phyloP scores from a whole-genome alignment of 495 filamentous ascomycete species.

The Trichoderma gamsii region DNA sequence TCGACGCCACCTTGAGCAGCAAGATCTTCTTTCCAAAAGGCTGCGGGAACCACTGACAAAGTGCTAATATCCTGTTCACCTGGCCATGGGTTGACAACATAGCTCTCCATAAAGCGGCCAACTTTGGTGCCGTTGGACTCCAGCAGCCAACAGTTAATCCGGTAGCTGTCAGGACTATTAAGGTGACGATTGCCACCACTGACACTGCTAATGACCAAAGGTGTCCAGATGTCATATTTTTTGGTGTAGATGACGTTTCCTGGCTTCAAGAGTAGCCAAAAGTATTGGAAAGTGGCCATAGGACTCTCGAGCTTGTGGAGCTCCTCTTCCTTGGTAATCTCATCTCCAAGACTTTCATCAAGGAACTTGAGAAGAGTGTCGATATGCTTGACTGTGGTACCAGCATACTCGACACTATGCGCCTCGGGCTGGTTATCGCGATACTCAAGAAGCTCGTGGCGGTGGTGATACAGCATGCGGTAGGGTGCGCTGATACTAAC shows the following conservation, averaged over 20 bases:
- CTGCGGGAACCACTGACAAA: constrained; percentile 31
- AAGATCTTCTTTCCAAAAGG: constrained; percentile 25
- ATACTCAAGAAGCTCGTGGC: constrained; percentile 28
- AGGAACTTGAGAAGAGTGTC: constrained; percentile 35
- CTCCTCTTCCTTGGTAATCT: constrained; percentile 28
- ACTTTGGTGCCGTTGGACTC: constrained; percentile 24
- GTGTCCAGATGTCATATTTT: constrained; percentile 25
- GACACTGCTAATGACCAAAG: constrained; percentile 29
- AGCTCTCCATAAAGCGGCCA: constrained; percentile 27
- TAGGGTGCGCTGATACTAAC: constrained; percentile 31
- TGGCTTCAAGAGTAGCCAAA: constrained; percentile 34
- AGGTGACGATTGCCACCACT: background rate
- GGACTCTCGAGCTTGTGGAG: constrained; percentile 24
- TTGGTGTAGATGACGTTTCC: constrained; percentile 33
- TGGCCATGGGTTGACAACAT: constrained; percentile 25
- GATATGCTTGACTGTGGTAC: constrained; percentile 32
- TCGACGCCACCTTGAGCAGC: constrained; percentile 17
- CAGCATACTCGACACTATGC: constrained; percentile 29
- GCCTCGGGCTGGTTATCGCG: constrained; percentile 27
- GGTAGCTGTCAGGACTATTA: constrained; percentile 17
- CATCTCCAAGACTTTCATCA: constrained; percentile 22
- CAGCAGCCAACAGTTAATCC: constrained; percentile 32
- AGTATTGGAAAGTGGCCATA: constrained; percentile 31
- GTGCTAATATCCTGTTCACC: constrained; percentile 31
- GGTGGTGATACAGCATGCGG: constrained; percentile 32